Percentiles rank a stretch among this genome's conserved stretches.
Evolutionary conservation across 768 basidiomycete genomes (phyloP).

Genomic region (Trametes elegans): DNA sequence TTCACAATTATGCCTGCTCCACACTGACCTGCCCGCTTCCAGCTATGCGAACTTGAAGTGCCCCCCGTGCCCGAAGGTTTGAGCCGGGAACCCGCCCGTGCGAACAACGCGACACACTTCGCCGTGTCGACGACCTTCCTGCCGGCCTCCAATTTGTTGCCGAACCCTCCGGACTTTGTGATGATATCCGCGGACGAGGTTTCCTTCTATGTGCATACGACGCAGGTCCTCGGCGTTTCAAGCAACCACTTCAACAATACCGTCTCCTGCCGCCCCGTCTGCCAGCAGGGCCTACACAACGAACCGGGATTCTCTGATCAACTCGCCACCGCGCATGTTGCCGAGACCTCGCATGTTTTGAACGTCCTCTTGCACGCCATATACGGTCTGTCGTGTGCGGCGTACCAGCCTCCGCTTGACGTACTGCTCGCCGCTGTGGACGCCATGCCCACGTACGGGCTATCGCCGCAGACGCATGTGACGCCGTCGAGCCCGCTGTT

Average conservation of each 20-base stretch:
- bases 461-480: constrained; percentile 46
- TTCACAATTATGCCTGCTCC: too few relatives aligned
- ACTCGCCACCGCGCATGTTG: constrained; percentile 4
- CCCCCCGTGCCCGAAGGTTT: too few relatives aligned
- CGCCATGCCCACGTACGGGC: constrained; percentile 56
- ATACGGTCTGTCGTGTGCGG: constrained; percentile 68
- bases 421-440: constrained; percentile 54
- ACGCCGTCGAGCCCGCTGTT: constrained; percentile 52
- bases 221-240: too few relatives aligned
- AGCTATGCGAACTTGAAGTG: too few relatives aligned
- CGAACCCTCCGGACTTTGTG: constrained; percentile 57
- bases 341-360: constrained; percentile 56
- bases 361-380: constrained; percentile 71
- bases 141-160: constrained; percentile 56
- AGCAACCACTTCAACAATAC: too few relatives aligned
- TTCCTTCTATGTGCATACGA: constrained; percentile 77
- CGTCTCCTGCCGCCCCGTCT: too few relatives aligned
- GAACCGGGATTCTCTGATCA: too few relatives aligned
- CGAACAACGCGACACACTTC: too few relatives aligned
- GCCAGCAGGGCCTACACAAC: too few relatives aligned
- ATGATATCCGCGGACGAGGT: constrained; percentile 74
- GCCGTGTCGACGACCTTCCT: constrained; percentile 82
- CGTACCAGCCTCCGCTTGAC: constrained; percentile 66
- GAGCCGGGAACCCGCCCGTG: too few relatives aligned
- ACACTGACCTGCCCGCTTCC: too few relatives aligned